Percentiles rank a stretch among this genome's conserved stretches.
Conservation (phyloP, 106 monocot species). For the Ottelia alismoides region DNA sequence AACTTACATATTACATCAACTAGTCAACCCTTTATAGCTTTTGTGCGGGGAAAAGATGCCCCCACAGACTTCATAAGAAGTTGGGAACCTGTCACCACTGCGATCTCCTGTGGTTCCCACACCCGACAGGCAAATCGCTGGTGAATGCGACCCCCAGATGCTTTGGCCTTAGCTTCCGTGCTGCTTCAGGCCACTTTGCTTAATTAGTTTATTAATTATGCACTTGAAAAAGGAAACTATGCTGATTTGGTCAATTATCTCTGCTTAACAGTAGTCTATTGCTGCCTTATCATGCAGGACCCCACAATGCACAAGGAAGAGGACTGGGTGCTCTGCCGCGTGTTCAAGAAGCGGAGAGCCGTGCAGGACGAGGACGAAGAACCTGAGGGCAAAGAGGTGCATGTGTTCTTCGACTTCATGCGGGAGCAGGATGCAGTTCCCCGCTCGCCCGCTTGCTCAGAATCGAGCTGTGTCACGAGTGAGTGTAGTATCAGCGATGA, state of each 20-base stretch:
- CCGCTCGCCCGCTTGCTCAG: too few relatives aligned
- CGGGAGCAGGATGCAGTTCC: too few relatives aligned
- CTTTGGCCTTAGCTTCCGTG: not conserved
- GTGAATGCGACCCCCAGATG: not conserved
- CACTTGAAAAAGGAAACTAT: not conserved
- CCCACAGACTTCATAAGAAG: not conserved
- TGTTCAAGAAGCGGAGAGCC: slow-evolving; percentile 47
- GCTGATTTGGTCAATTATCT: not conserved
- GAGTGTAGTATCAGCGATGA: too few relatives aligned
- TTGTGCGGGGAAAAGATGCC: not conserved
- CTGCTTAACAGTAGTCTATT: slow-evolving; percentile 1
- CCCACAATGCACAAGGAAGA: slow-evolving; percentile 7
- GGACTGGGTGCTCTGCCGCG: slow-evolving; percentile 79
- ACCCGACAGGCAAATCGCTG: slow-evolving; percentile 3
- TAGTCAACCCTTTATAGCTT: too few relatives aligned
- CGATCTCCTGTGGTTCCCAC: slow-evolving; percentile 12
- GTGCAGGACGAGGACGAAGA: slow-evolving; percentile 8
- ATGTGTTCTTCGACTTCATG: too few relatives aligned
- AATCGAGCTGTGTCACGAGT: too few relatives aligned
- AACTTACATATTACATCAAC: too few relatives aligned
- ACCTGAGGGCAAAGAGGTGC: too few relatives aligned
- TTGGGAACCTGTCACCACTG: slow-evolving; percentile 10
- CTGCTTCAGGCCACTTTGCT: slow-evolving; percentile 4
- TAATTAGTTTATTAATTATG: not conserved
- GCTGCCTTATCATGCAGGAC: too few relatives aligned